phyloP scores from a whole-genome alignment of 2,329 filamentous ascomycete genomes.

The Raffaelea deltoideospora region DNA sequence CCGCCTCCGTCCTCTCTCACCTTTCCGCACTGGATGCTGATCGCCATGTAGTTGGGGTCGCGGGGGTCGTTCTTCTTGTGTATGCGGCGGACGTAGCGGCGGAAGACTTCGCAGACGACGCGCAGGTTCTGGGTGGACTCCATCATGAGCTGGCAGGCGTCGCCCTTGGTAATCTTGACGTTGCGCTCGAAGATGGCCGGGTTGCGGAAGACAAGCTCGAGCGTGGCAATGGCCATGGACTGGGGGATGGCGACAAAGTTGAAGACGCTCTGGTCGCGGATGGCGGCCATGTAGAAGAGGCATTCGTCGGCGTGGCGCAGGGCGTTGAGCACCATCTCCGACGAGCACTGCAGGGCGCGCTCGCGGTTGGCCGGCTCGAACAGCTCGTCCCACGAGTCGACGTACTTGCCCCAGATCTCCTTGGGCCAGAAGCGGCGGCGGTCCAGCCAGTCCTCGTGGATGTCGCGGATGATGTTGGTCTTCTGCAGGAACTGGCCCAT shows the following conservation, averaged over 20 bases:
- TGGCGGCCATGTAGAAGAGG: conserved; percentile 91
- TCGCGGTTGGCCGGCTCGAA: conserved; percentile 69
- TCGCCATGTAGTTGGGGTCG: conserved; percentile 83
- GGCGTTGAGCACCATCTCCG: conserved; percentile 88
- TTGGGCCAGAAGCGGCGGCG: conserved; percentile 85
- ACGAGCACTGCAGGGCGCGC: conserved; percentile 69
- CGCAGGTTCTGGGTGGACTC: conserved; percentile 83
- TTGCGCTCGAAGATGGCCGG: conserved; percentile 71
- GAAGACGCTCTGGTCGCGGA: conserved; percentile 94
- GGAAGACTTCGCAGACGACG: conserved; percentile 70
- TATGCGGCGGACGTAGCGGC: conserved; percentile 62
- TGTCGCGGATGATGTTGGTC: conserved; percentile 95
- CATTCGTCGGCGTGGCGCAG: conserved; percentile 81
- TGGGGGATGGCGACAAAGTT: conserved; percentile 98
- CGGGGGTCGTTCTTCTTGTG: conserved; percentile 86
- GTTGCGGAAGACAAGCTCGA: conserved; percentile 88
- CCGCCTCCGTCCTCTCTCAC: no score
- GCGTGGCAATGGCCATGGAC: conserved; percentile 89
- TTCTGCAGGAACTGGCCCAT: conserved; percentile 98
- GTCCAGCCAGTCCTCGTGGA: conserved; percentile 80
- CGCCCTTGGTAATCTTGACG: conserved; percentile 92
- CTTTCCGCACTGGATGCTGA: conserved; percentile 80
- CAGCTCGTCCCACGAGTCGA: conserved; percentile 76
- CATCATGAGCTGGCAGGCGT: conserved; percentile 82
- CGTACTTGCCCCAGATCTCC: conserved; percentile 94